Conservation (phyloP, 73 alveolate genomes). For the Stentor coeruleus region DNA sequence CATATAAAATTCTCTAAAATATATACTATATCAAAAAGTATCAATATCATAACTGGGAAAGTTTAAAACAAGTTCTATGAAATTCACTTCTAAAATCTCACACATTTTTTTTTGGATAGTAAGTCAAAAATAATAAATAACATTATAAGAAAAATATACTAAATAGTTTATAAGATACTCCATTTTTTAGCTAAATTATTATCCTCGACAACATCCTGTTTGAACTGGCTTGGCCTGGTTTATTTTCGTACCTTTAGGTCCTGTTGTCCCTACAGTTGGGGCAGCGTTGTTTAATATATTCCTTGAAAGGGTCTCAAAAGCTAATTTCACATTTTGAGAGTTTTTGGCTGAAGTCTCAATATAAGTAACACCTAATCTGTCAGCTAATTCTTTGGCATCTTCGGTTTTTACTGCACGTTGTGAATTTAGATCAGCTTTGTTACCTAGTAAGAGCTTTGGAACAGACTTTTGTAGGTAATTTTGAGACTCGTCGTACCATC, state of each 20-base stretch:
- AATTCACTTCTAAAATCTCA: background rate
- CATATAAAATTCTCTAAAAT: background rate
- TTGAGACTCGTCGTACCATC: background rate
- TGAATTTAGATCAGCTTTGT: conserved; percentile 44
- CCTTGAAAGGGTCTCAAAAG: conserved; percentile 36
- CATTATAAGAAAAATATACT: too few species aligned
- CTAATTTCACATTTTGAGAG: conserved; percentile 46
- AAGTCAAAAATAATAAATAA: too few species aligned
- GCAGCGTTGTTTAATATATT: background rate
- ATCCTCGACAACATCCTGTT: too few species aligned
- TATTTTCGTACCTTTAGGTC: too few species aligned
- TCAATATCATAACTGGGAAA: background rate
- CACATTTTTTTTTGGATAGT: too few species aligned
- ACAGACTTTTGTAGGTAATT: background rate
- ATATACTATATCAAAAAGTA: background rate
- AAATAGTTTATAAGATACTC: too few species aligned
- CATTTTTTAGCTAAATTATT: too few species aligned
- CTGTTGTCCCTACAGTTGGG: too few species aligned
- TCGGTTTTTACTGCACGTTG: conserved; percentile 37
- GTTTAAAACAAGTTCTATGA: too few species aligned
- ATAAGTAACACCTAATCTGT: conserved; percentile 30
- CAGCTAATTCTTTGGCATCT: conserved; percentile 49
- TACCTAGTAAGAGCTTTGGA: conserved; percentile 54
- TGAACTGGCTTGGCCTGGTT: too few species aligned
- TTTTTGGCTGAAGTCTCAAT: conserved; percentile 58